Conservation (phyloP, 2,329 filamentous ascomycete species). For the Tympanopsis confertula region DNA sequence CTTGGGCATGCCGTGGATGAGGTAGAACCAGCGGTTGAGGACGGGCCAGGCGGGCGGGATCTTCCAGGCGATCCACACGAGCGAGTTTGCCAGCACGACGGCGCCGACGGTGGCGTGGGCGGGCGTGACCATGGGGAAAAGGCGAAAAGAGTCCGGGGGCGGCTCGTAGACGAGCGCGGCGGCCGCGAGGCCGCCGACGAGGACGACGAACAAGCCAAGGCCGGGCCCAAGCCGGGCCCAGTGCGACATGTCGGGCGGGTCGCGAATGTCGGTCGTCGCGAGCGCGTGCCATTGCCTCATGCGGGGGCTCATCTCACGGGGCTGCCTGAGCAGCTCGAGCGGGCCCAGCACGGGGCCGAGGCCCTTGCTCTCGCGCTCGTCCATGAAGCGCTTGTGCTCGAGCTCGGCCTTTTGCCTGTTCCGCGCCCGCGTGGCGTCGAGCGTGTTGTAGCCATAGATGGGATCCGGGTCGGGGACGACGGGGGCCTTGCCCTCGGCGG, state of each 20-base stretch:
- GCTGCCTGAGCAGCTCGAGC: constrained; percentile 21
- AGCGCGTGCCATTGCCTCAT: constrained; percentile 28
- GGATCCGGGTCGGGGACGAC: constrained; percentile 19
- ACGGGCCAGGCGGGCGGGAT: constrained; percentile 52
- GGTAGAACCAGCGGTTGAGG: constrained; percentile 58
- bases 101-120: constrained; percentile 51
- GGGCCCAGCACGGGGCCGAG: constrained; percentile 27
- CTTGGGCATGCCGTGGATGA: constrained; percentile 52
- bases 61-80: constrained; percentile 47
- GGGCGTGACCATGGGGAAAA: constrained; percentile 50
- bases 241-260: constrained; percentile 35
- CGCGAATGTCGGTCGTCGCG: constrained; percentile 36
- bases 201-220: constrained; percentile 30
- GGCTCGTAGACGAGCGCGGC: constrained; percentile 39
- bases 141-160: constrained; percentile 30
- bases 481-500: constrained; percentile 7
- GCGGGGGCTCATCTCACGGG: constrained; percentile 19
- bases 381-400: constrained; percentile 29
- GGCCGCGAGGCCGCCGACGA: constrained; percentile 28
- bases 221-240: constrained; percentile 45
- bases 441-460: constrained; percentile 43
- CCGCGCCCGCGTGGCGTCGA: constrained; percentile 43
- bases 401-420: constrained; percentile 37
- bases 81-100: constrained; percentile 47
- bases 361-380: constrained; percentile 25